These are phyloP conservation scores for Suillus discolor DNA, from an alignment of 768 basidiomycete genomes.

Conservation along the genomic window DNA sequence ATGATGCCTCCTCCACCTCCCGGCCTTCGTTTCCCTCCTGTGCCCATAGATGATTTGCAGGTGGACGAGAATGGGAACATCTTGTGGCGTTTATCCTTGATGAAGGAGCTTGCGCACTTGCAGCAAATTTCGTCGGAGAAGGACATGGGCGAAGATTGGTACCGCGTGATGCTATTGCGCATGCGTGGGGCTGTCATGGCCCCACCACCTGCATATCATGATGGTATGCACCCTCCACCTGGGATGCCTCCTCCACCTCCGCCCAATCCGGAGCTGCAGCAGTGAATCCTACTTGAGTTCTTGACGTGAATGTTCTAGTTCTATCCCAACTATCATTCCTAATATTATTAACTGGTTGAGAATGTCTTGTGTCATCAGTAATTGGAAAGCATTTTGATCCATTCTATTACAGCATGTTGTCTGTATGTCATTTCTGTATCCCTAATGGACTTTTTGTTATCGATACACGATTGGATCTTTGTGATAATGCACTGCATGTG, in stretches of 20 bases:
- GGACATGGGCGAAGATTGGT: constrained; percentile 86
- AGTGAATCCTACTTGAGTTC: constrained; percentile 11
- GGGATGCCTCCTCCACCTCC: constrained; percentile 40
- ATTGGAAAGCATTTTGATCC: constrained; percentile 1
- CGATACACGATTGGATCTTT: neutral
- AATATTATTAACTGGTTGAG: constrained; percentile 2
- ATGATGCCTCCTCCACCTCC: constrained; percentile 56
- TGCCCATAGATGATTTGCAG: constrained; percentile 73
- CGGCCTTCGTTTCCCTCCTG: constrained; percentile 67
- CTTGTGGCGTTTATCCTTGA: constrained; percentile 79
- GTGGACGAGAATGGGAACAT: constrained; percentile 79
- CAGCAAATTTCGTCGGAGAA: constrained; percentile 80
- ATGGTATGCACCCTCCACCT: constrained; percentile 39
- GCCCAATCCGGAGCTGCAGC: constrained; percentile 35
- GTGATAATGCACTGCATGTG: neutral
- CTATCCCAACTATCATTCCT: neutral
- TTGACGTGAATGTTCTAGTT: constrained; percentile 7
- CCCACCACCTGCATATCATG: constrained; percentile 36
- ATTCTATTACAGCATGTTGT: constrained; percentile 8
- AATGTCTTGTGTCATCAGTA: neutral
- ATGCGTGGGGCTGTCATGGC: constrained; percentile 73
- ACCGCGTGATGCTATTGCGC: constrained; percentile 81
- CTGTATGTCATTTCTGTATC: constrained; percentile 4
- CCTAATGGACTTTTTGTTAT: neutral
- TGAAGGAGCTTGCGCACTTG: constrained; percentile 77